phyloP scores from a whole-genome alignment of 2,329 filamentous ascomycete species.

The Exophiala mesophila region DNA sequence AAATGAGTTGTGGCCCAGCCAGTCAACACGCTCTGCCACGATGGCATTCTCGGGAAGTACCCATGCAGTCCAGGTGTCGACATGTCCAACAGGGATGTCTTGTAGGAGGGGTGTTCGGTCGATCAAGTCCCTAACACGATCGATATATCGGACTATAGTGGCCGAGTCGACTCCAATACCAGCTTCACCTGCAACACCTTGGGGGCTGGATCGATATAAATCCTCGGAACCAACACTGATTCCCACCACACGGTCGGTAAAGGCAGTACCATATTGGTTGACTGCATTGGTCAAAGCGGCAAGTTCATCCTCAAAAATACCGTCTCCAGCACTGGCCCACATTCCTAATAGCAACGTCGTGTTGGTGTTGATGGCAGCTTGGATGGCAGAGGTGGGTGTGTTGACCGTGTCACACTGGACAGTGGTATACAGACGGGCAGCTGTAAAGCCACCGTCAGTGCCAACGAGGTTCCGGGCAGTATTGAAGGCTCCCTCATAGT shows the following conservation, averaged over 20 bases:
- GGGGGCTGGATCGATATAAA: slow-evolving; percentile 58
- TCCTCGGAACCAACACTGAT: slow-evolving; percentile 72
- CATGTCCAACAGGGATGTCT: slow-evolving; percentile 56
- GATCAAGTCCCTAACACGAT: slow-evolving; percentile 51
- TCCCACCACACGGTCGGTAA: slow-evolving; percentile 65
- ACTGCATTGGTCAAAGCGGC: slow-evolving; percentile 67
- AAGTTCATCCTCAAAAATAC: slow-evolving; percentile 65
- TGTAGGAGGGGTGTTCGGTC: slow-evolving; percentile 40
- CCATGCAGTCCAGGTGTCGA: slow-evolving; percentile 65
- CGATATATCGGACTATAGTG: slow-evolving; percentile 64
- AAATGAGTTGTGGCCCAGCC: slow-evolving; percentile 61
- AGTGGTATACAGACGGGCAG: slow-evolving; percentile 56
- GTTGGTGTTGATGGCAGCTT: slow-evolving; percentile 74
- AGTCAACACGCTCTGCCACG: slow-evolving; percentile 61
- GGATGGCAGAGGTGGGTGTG: slow-evolving; percentile 66
- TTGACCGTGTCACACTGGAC: slow-evolving; percentile 57
- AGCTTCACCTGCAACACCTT: slow-evolving; percentile 30
- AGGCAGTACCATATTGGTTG: slow-evolving; percentile 58
- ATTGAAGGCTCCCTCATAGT: slow-evolving; percentile 42
- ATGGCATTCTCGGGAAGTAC: slow-evolving; percentile 54
- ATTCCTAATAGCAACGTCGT: slow-evolving; percentile 75
- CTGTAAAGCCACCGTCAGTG: slow-evolving; percentile 34
- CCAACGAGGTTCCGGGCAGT: slow-evolving; percentile 39
- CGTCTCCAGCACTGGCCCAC: slow-evolving; percentile 68
- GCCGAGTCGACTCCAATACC: slow-evolving; percentile 56